Percentiles rank a stretch among this genome's conserved stretches.
These are phyloP conservation scores for Adansonia rubrostipa DNA, from an alignment of 441 rosid species.

Conservation along the genomic window DNA sequence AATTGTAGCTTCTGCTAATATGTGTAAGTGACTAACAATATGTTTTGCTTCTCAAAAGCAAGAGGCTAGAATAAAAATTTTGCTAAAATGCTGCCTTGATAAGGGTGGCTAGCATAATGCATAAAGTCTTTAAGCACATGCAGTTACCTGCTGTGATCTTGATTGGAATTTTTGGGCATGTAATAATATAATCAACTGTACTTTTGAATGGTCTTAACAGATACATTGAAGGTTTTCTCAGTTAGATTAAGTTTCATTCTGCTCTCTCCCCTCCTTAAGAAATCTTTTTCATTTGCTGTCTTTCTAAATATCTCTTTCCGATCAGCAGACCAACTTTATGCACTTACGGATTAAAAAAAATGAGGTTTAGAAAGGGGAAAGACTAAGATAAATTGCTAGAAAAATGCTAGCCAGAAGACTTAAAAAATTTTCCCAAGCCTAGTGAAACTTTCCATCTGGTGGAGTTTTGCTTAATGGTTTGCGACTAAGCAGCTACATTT, in stretches of 20 bases:
- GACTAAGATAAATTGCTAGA: neutral
- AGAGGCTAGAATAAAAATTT: neutral
- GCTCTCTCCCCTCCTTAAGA: neutral
- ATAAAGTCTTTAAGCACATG: neutral
- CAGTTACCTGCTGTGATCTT: neutral
- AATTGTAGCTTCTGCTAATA: neutral
- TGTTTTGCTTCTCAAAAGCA: neutral
- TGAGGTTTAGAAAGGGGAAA: neutral
- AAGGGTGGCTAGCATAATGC: neutral
- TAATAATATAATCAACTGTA: neutral
- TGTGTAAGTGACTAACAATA: neutral
- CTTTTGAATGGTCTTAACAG: neutral
- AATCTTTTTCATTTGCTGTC: neutral
- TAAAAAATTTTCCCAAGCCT: neutral
- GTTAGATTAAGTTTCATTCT: neutral
- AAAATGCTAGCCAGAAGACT: neutral
- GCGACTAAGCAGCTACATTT: neutral
- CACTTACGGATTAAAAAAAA: neutral
- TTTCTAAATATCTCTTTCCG: neutral
- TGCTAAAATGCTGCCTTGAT: neutral
- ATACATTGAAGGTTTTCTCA: neutral
- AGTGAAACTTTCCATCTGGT: neutral
- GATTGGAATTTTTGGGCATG: neutral
- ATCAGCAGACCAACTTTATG: neutral
- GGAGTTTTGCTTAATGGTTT: neutral